Conservation (phyloP, 2,329 filamentous ascomycete species). For the Colletotrichum sp. region DNA sequence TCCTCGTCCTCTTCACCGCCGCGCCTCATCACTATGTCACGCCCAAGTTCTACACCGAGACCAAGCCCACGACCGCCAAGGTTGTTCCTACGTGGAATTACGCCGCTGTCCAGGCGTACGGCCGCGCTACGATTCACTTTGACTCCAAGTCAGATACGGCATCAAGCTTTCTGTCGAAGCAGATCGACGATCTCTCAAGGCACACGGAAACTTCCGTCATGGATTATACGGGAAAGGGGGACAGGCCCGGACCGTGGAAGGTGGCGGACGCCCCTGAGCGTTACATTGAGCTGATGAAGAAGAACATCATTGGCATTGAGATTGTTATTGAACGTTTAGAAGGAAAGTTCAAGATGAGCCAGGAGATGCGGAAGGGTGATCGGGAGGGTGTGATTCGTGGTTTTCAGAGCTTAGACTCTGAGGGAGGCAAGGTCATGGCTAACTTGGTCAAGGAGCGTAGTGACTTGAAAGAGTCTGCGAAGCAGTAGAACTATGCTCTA, state of each 20-base stretch:
- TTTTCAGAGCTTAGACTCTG: slow-evolving; percentile 45
- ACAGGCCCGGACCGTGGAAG: slow-evolving; percentile 52
- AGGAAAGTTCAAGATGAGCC: slow-evolving; percentile 73
- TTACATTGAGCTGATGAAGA: slow-evolving; percentile 63
- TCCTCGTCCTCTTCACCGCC: slow-evolving; percentile 68
- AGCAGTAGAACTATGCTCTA: neutral
- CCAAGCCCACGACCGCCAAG: slow-evolving; percentile 68
- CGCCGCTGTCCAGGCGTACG: slow-evolving; percentile 68
- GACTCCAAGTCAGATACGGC: slow-evolving; percentile 53
- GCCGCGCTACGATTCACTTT: slow-evolving; percentile 57
- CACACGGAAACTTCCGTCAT: slow-evolving; percentile 61
- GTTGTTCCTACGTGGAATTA: slow-evolving; percentile 78
- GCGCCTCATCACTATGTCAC: slow-evolving; percentile 68
- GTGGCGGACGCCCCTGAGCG: slow-evolving; percentile 60
- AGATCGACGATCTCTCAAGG: slow-evolving; percentile 57
- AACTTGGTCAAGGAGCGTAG: slow-evolving; percentile 34
- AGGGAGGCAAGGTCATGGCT: slow-evolving; percentile 34
- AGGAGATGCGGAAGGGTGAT: slow-evolving; percentile 61
- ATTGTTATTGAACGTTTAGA: slow-evolving; percentile 59
- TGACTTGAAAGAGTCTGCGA: slow-evolving; percentile 28
- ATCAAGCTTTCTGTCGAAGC: slow-evolving; percentile 50
- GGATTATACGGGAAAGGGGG: slow-evolving; percentile 51
- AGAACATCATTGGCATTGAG: slow-evolving; percentile 66
- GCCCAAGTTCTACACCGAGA: slow-evolving; percentile 70
- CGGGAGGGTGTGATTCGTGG: slow-evolving; percentile 63